Evolutionary conservation across 108 stramenopile genomes (phyloP).

Genomic region (Cylindrotheca closterium): DNA sequence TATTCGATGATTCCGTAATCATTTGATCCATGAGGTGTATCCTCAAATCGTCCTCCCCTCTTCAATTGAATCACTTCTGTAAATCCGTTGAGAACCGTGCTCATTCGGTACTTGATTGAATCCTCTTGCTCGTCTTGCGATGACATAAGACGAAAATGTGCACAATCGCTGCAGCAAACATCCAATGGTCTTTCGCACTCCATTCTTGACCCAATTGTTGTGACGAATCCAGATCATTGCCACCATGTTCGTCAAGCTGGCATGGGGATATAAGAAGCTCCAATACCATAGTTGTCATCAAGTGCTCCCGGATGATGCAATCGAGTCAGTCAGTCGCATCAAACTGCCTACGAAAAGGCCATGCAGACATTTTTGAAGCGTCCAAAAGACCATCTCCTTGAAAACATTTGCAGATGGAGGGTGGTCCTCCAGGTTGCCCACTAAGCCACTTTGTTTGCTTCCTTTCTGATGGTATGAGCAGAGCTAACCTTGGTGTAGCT

Average conservation of each 20-base stretch:
- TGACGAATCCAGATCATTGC: conserved; percentile 11
- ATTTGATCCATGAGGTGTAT: conserved; percentile 33
- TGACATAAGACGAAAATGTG: conserved; percentile 90
- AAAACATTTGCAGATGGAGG: no score
- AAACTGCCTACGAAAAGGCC: no score
- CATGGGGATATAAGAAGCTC: conserved; percentile 9
- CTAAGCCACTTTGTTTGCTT: no score
- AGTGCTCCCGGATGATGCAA: conserved; percentile 31
- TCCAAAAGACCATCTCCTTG: no score
- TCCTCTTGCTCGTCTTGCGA: conserved; percentile 48
- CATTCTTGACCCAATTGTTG: conserved; percentile 42
- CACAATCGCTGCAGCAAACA: conserved; percentile 91
- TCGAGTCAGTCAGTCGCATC: conserved; percentile 83
- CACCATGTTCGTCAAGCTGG: conserved; percentile 25
- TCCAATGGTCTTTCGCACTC: conserved; percentile 91
- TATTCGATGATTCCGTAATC: conserved; percentile 5
- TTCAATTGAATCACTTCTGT: conserved; percentile 12
- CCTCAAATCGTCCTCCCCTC: conserved; percentile 29
- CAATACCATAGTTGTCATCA: conserved; percentile 1
- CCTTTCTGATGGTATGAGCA: no score
- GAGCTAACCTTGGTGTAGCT: no score
- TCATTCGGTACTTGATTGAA: conserved; percentile 26
- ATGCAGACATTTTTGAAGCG: no score
- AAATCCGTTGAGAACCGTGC: conserved; percentile 9
- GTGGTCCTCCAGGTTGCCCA: no score